phyloP scores from a whole-genome alignment of 208 protist species.

The Trypanosoma mega region DNA sequence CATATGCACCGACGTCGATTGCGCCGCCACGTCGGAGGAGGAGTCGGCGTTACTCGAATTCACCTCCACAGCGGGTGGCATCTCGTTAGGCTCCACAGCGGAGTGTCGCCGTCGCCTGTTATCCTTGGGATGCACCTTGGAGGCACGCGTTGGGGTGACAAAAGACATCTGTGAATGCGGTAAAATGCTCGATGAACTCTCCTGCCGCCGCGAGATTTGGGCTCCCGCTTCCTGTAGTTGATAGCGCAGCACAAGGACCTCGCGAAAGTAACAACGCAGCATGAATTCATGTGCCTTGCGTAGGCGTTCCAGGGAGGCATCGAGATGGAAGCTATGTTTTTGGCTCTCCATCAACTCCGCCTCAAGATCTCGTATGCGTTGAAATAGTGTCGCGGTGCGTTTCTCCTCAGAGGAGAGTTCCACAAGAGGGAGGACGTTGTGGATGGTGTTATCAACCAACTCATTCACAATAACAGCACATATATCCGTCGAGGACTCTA shows the following conservation, averaged over 20 bases:
- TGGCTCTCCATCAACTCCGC: slow-evolving; percentile 22
- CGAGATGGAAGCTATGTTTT: slow-evolving; percentile 18
- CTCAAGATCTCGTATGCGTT: slow-evolving; percentile 38
- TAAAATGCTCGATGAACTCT: too few relatives aligned
- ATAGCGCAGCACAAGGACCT: slow-evolving; percentile 72
- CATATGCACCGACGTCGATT: too few relatives aligned
- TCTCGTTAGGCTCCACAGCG: too few relatives aligned
- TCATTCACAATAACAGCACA: slow-evolving; percentile 49
- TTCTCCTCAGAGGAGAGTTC: slow-evolving; percentile 39
- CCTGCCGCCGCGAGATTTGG: too few relatives aligned
- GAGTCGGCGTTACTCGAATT: too few relatives aligned
- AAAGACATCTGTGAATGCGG: too few relatives aligned
- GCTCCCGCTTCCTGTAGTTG: slow-evolving; percentile 31
- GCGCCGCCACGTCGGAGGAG: too few relatives aligned
- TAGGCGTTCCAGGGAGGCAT: slow-evolving; percentile 30
- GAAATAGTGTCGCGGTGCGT: slow-evolving; percentile 29
- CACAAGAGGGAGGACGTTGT: slow-evolving; percentile 43
- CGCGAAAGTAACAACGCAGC: slow-evolving; percentile 82
- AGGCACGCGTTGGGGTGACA: too few relatives aligned
- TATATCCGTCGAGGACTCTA: slow-evolving; percentile 51
- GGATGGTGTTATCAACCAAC: slow-evolving; percentile 46
- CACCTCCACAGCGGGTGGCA: too few relatives aligned
- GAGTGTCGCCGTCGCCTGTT: too few relatives aligned
- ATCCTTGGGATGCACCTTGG: too few relatives aligned
- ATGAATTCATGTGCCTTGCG: slow-evolving; percentile 77